Conservation (phyloP, 352 stramenopile species). For the Phytopythium helicoides region DNA sequence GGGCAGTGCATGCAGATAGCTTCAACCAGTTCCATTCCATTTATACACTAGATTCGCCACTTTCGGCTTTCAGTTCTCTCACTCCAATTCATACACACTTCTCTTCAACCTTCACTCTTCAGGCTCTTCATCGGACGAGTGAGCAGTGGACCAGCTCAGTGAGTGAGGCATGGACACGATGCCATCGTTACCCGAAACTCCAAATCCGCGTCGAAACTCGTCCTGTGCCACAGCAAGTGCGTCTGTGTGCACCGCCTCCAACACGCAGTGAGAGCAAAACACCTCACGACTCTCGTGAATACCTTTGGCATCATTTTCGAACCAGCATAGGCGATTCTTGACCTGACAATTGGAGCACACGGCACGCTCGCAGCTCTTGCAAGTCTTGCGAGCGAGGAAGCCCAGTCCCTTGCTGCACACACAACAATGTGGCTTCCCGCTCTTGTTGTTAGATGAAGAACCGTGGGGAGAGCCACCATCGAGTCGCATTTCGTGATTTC, state of each 20-base stretch:
- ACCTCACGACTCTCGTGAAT: conserved; percentile 25
- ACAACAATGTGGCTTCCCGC: conserved; percentile 14
- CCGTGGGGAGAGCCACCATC: conserved; percentile 1
- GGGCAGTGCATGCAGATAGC: no score
- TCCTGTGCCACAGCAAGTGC: conserved; percentile 28
- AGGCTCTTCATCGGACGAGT: conserved; percentile 2
- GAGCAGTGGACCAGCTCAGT: conserved; percentile 5
- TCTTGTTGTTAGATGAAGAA: conserved; percentile 8
- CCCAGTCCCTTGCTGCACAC: conserved; percentile 29
- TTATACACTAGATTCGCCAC: conserved; percentile 1
- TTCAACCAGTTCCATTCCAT: neutral
- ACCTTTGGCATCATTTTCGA: conserved; percentile 22
- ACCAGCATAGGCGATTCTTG: conserved; percentile 29
- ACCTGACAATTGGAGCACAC: conserved; percentile 29
- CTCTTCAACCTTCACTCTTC: neutral
- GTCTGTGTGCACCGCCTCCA: conserved; percentile 27
- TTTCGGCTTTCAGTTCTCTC: neutral
- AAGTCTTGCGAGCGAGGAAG: conserved; percentile 29
- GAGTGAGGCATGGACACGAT: neutral
- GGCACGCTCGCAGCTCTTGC: conserved; percentile 26
- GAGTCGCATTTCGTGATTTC: conserved; percentile 11
- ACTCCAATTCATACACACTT: conserved; percentile 2
- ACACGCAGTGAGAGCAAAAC: conserved; percentile 31
- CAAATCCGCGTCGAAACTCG: conserved; percentile 14
- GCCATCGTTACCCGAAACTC: neutral